Base-by-base conservation (phyloP, 2,329 filamentous ascomycete genomes). In the Pleurostoma richardsiae region DNA sequence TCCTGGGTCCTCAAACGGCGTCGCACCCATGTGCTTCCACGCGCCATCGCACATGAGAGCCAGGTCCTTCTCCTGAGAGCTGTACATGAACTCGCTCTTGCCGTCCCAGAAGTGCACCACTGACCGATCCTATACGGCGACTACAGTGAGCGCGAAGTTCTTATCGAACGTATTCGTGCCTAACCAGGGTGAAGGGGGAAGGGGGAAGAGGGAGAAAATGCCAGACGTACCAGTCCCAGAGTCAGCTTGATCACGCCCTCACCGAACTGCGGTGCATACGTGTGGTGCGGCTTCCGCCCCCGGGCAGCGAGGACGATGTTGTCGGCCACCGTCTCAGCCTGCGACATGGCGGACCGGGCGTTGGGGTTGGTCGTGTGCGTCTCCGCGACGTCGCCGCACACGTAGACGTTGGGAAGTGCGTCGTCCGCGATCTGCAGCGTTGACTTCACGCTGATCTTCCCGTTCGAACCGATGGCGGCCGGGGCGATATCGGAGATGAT, bases 381-480 rank as follows among this genome's bases (percentile, higher is more conserved):
- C 29, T 78, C 76, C 4, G 80, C 74, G 4, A 87, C 78, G 51
- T 86, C 83, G 19, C 83, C 83, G n/a, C 80, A 74, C 1, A 76
- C 77, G 54, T 82, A 86, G 3, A 86, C 68, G 49, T 80, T 73
- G 2, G 71, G 67, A 6, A 74, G 65, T 0, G 51, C 48, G 2
- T 68, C 61, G 52, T 79, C 74, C 6, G 62, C 56, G 10, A 86
- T 65, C 50, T 85, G 82, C 30, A 86, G 66, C 0, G 76, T 82
- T 0, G 73, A 67, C 42, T 73, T 71, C 28, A 85, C 76, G 1
- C 66, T 65, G 53, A 84, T 73, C 48, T 75, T 71, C 2, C 74
- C 75, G 0, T 70, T 71, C 3, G 61, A 52, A 0, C 73, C 69
- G 46, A 82, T 68, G 4, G 69, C 64, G 0, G 56, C 46, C 0